Evolutionary conservation across 441 rosid genomes (phyloP).

Genomic region (Pelargonium cotyledonis): DNA sequence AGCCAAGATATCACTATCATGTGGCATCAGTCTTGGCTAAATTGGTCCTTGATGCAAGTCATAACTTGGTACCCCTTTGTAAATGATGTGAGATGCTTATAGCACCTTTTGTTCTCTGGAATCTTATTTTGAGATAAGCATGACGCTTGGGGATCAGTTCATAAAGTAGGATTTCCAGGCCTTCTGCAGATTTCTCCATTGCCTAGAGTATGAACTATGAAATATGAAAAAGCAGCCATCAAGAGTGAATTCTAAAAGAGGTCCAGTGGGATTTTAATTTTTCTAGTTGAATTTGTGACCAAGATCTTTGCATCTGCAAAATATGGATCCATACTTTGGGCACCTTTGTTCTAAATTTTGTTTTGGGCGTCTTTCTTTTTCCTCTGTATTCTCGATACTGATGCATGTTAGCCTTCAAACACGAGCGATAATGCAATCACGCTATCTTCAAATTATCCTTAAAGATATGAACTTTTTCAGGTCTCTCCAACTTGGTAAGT

Average conservation of each 20-base stretch:
- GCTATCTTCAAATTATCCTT: not conserved
- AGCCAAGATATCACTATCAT: not conserved
- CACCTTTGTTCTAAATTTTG: not conserved
- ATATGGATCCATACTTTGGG: too few species aligned
- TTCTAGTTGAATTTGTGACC: too few species aligned
- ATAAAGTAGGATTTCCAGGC: not conserved
- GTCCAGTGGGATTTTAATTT: too few species aligned
- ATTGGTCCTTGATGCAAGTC: not conserved
- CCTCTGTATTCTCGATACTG: not conserved
- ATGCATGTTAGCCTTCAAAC: not conserved
- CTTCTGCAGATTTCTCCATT: not conserved
- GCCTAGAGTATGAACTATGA: not conserved
- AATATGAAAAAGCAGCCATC: not conserved
- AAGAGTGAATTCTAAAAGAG: not conserved
- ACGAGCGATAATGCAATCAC: not conserved
- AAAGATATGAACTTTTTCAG: constrained; percentile 32
- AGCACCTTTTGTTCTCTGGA: too few species aligned
- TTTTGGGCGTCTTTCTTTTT: not conserved
- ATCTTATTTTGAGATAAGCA: not conserved
- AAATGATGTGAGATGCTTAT: too few species aligned
- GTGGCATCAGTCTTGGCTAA: not conserved
- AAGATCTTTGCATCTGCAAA: too few species aligned
- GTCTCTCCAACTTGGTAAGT: constrained; percentile 63
- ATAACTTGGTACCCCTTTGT: too few species aligned
- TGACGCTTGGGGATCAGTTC: not conserved